A percentile compares a stretch with the other conserved stretches of the same genome.
These are phyloP conservation scores for Austroboletus niveus DNA, from an alignment of 1,284 basidiomycete species.

Conservation along the genomic window DNA sequence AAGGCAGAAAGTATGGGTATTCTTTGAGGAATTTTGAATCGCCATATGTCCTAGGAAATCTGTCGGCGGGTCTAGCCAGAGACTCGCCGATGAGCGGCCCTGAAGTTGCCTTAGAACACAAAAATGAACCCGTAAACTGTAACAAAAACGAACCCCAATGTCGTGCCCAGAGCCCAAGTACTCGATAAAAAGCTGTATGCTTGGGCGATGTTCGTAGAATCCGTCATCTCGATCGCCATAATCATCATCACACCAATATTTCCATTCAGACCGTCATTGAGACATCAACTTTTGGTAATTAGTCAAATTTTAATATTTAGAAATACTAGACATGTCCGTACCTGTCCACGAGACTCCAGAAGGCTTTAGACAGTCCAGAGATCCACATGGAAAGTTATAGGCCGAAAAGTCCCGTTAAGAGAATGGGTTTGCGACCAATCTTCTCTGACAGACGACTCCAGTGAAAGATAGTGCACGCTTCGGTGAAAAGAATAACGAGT, in stretches of 20 bases:
- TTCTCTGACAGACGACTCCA: slow-evolving; percentile 68
- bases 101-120: slow-evolving; percentile 17
- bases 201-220: slow-evolving; percentile 35
- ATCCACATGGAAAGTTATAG: slow-evolving; percentile 56
- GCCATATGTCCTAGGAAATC: slow-evolving; percentile 45
- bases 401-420: slow-evolving; percentile 58
- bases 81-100: slow-evolving; percentile 61
- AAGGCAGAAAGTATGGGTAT: slow-evolving; percentile 70
- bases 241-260: slow-evolving; percentile 17
- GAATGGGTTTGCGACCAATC: slow-evolving; percentile 63
- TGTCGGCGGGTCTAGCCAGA: slow-evolving; percentile 57
- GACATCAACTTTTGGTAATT: slow-evolving; percentile 27
- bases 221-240: slow-evolving; percentile 35
- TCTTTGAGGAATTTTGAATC: slow-evolving; percentile 47
- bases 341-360: slow-evolving; percentile 58
- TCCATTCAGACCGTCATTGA: slow-evolving; percentile 42
- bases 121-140: slow-evolving; percentile 35
- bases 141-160: slow-evolving; percentile 34
- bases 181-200: slow-evolving; percentile 44
- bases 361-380: slow-evolving; percentile 63
- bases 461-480: slow-evolving; percentile 56
- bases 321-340: slow-evolving; percentile 11
- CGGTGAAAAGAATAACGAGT: slow-evolving; percentile 54
- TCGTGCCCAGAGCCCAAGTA: slow-evolving; percentile 43
- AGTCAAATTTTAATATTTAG: background rate